Base-by-base conservation (phyloP, 495 filamentous ascomycete species). In the Podospora pseudoanserina region DNA sequence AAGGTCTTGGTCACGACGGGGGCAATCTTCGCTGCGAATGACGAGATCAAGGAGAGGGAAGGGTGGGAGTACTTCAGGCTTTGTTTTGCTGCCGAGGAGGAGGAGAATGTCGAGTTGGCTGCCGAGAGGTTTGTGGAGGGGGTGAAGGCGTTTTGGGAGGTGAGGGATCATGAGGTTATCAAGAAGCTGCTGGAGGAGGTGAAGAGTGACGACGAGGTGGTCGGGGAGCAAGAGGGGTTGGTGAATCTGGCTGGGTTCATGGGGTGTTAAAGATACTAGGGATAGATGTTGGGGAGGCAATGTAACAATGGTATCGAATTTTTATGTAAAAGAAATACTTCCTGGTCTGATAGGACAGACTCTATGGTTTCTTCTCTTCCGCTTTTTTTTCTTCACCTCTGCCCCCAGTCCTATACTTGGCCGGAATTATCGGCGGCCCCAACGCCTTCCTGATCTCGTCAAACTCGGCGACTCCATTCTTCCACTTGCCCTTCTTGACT, bases 381-480 rank as follows among this genome's bases (percentile, higher is more conserved):
- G 23, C 23, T 23, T 23, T 23, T 1, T 23, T 23, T 23, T 23
- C 23, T 23, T 23, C 23, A 23, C 23, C 23, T 23, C 23, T 23
- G 23, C n/a, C 55, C n/a, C n/a, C n/a, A 58, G 4, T 58, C 64
- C 49, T 59, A 20, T 68, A 71, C 67, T 73, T 68, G 15, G 66
- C 60, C 9, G 67, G 70, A 15, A 80, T 69, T 5, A 67, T 75
- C n/a, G 94, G 92, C 32, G 91, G 89, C 1, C 94, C 94, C 27
- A 98, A 77, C 23, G 86, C 92, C 67, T 87, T 86, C 56, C 94
- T 82, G 65, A 99, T 86, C 80, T 97, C 95, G 76, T 99, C 95
- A 65, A 98, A 83, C 84, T 97, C 90, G 74, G 88, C 88, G 65
- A 97, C 83, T 1, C 95, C 95, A 69, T 85, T 92, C 70, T 88